A percentile compares a stretch with the other conserved stretches of the same genome.
phyloP scores from a whole-genome alignment of 352 stramenopile genomes.

The Phytopythium oedochilum region DNA sequence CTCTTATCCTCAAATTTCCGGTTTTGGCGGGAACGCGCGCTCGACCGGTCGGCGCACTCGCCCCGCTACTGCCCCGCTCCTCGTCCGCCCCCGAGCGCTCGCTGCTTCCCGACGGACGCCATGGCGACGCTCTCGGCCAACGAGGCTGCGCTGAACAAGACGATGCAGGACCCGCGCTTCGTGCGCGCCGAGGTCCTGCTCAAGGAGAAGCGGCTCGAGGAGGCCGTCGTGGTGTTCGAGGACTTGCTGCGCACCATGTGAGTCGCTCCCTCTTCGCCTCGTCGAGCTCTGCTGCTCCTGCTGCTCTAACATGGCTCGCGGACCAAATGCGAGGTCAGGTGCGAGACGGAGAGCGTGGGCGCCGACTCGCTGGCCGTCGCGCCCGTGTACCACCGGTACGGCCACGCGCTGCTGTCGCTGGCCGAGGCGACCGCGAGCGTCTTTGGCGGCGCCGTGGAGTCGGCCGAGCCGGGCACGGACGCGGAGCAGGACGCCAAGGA shows the following conservation, averaged over 20 bases:
- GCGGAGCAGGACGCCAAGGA: slow-evolving; percentile 53
- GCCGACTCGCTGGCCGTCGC: slow-evolving; percentile 53
- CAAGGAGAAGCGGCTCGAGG: slow-evolving; percentile 79
- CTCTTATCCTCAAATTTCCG: background rate
- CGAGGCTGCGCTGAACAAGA: slow-evolving; percentile 38
- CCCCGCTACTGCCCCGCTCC: background rate
- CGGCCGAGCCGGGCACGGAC: slow-evolving; percentile 18
- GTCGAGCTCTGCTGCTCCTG: background rate
- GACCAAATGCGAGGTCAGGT: slow-evolving; percentile 6
- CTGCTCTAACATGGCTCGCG: too few relatives aligned
- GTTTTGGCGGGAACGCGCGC: background rate
- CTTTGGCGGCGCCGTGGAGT: slow-evolving; percentile 38
- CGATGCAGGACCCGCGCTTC: slow-evolving; percentile 70
- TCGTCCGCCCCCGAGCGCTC: background rate
- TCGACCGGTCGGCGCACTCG: background rate
- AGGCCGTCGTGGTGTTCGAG: slow-evolving; percentile 68
- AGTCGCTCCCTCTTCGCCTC: too few relatives aligned
- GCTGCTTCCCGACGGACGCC: background rate
- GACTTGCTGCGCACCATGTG: slow-evolving; percentile 74
- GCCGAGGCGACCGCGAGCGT: slow-evolving; percentile 60
- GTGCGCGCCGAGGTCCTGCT: slow-evolving; percentile 58
- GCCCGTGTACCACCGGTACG: slow-evolving; percentile 83
- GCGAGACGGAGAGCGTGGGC: slow-evolving; percentile 62
- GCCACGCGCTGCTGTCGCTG: slow-evolving; percentile 70
- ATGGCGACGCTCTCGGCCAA: background rate